phyloP scores from a whole-genome alignment of 305 asterid genomes.

The Ajuga reptans region DNA sequence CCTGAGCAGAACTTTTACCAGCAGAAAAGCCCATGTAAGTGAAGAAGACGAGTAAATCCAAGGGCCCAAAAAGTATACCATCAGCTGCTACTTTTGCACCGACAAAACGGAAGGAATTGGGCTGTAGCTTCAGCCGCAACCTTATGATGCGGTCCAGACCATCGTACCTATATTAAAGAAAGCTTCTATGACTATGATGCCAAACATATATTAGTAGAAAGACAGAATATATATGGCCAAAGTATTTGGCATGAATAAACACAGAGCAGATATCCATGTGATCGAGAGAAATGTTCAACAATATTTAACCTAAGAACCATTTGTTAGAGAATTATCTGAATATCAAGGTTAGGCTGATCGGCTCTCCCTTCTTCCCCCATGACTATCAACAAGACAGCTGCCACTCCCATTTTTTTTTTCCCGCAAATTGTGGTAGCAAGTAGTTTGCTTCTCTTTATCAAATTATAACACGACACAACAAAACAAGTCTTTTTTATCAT shows the following conservation, averaged over 20 bases:
- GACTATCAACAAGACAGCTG: neutral
- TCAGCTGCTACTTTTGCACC: conserved; percentile 77
- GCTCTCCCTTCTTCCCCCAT: neutral
- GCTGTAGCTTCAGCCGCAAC: conserved; percentile 48
- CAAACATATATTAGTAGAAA: neutral
- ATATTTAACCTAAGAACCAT: neutral
- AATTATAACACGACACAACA: neutral
- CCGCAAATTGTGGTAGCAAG: neutral
- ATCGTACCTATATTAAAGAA: conserved; percentile 49
- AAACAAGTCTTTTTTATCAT: neutral
- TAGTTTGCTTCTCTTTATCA: neutral
- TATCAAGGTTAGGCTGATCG: neutral
- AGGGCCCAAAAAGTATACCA: conserved; percentile 72
- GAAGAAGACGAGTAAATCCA: conserved; percentile 73
- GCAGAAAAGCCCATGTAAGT: conserved; percentile 75
- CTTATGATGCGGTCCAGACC: conserved; percentile 62
- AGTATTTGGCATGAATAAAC: neutral
- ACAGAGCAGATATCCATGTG: neutral
- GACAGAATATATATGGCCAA: neutral
- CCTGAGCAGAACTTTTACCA: conserved; percentile 60
- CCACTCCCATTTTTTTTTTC: neutral
- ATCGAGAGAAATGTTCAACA: neutral
- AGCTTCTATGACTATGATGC: neutral
- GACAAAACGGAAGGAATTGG: conserved; percentile 66
- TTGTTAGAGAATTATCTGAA: neutral